Evolutionary conservation across 2,329 filamentous ascomycete species (phyloP).

Genomic region (Neocucurbitaria cava): DNA sequence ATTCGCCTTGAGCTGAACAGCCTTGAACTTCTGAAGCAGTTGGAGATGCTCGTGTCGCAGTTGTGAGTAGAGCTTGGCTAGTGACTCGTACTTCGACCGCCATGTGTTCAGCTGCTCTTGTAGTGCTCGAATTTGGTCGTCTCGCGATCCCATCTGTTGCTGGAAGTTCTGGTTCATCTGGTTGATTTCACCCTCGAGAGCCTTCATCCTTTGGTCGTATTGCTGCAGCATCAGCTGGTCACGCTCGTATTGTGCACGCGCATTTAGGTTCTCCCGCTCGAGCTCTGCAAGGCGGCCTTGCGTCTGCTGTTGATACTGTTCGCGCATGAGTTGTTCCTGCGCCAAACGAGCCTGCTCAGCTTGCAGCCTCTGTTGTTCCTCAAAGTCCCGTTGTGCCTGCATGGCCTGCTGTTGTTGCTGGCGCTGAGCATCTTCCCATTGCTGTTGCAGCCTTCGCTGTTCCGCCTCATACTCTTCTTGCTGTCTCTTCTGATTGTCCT

Average conservation of each 20-base stretch:
- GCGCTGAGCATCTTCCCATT: slow-evolving; percentile 80
- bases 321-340: slow-evolving; percentile 85
- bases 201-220: slow-evolving; percentile 92
- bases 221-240: slow-evolving; percentile 97
- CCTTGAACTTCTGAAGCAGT: slow-evolving; percentile 93
- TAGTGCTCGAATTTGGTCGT: slow-evolving; percentile 89
- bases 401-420: slow-evolving; percentile 83
- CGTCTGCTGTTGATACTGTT: slow-evolving; percentile 92
- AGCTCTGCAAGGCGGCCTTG: slow-evolving; percentile 95
- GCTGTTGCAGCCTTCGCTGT: slow-evolving; percentile 84
- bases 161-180: slow-evolving; percentile 84
- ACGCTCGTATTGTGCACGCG: slow-evolving; percentile 93
- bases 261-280: slow-evolving; percentile 93
- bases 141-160: slow-evolving; percentile 86
- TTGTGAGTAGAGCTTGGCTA: slow-evolving; percentile 97
- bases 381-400: slow-evolving; percentile 92
- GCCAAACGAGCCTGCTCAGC: slow-evolving; percentile 89
- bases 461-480: slow-evolving; percentile 96
- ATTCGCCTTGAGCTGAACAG: slow-evolving; percentile 92
- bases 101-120: slow-evolving; percentile 98
- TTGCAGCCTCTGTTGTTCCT: slow-evolving; percentile 88
- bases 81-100: slow-evolving; percentile 94
- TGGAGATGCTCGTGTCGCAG: slow-evolving; percentile 94
- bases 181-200: slow-evolving; percentile 83
- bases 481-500: slow-evolving; percentile 86